phyloP scores from a whole-genome alignment of 2,329 filamentous ascomycete species.

The Talaromyces sp. region DNA sequence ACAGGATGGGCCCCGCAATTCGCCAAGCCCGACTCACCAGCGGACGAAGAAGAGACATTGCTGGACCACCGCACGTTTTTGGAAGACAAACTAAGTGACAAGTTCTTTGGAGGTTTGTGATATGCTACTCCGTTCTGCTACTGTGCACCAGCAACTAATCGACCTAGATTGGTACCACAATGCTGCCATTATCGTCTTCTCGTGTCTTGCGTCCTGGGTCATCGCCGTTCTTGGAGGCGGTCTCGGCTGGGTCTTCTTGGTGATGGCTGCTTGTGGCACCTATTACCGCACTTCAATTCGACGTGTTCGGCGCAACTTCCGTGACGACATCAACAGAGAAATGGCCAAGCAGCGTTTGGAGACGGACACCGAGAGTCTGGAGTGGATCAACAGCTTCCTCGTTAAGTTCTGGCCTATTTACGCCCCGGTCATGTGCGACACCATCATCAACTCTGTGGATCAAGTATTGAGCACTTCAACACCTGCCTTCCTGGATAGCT shows the following conservation, averaged over 20 bases:
- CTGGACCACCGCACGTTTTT: conserved; percentile 85
- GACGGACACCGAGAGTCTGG: conserved; percentile 83
- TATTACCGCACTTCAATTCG: conserved; percentile 96
- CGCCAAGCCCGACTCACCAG: conserved; percentile 54
- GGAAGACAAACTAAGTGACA: conserved; percentile 78
- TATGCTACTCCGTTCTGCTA: not conserved
- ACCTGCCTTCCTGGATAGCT: conserved; percentile 84
- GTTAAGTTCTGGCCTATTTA: conserved; percentile 99
- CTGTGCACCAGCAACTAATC: conserved; percentile 2
- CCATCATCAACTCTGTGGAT: conserved; percentile 88
- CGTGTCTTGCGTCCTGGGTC: conserved; percentile 85
- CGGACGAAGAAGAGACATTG: conserved; percentile 57
- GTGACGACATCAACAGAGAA: conserved; percentile 87
- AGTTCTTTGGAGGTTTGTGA: conserved; percentile 74
- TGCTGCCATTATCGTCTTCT: conserved; percentile 86
- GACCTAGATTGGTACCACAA: conserved; percentile 97
- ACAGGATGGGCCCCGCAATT: conserved; percentile 90
- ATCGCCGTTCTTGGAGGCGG: conserved; percentile 85
- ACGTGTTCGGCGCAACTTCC: conserved; percentile 88
- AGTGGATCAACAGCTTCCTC: conserved; percentile 99
- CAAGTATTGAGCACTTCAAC: conserved; percentile 92
- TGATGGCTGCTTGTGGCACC: conserved; percentile 88
- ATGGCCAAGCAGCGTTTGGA: conserved; percentile 82
- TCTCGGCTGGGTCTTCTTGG: conserved; percentile 83
- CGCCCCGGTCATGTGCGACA: conserved; percentile 85